These are phyloP conservation scores for Talaromyces wortmannii DNA, from an alignment of 495 filamentous ascomycete species.

Conservation along the genomic window DNA sequence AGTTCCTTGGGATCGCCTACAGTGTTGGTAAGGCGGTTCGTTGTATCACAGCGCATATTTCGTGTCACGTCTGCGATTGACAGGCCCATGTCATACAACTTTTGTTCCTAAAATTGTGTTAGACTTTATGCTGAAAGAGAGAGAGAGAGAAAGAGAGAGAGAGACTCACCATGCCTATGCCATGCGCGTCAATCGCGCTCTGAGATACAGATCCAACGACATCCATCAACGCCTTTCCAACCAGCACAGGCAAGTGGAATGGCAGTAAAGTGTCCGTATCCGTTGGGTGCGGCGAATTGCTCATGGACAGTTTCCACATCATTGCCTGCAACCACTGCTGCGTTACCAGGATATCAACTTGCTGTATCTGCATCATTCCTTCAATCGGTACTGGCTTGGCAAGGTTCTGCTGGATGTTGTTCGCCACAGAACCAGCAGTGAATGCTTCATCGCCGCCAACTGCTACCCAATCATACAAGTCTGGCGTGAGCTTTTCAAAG, in stretches of 20 bases:
- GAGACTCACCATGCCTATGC: conserved; percentile 52
- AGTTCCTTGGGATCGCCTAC: conserved; percentile 29
- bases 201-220: conserved; percentile 45
- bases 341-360: conserved; percentile 54
- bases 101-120: conserved; percentile 27
- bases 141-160: background rate
- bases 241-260: conserved; percentile 51
- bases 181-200: conserved; percentile 51
- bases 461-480: conserved; percentile 36
- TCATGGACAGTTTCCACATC: conserved; percentile 56
- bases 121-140: conserved; percentile 7
- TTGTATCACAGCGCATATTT: conserved; percentile 23
- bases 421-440: conserved; percentile 27
- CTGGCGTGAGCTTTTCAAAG: conserved; percentile 39
- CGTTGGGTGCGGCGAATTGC: conserved; percentile 40
- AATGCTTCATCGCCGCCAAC: conserved; percentile 29
- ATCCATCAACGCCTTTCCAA: conserved; percentile 46
- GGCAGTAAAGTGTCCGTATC: conserved; percentile 42
- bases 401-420: conserved; percentile 30
- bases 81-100: conserved; percentile 30
- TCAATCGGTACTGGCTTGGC: conserved; percentile 31
- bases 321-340: conserved; percentile 57
- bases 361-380: conserved; percentile 47
- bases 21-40: conserved; percentile 23
- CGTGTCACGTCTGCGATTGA: conserved; percentile 31